Percentiles rank a stretch among this genome's conserved stretches.
phyloP scores from a whole-genome alignment of 2,329 filamentous ascomycete species.

The Lasiodiplodia sp. region DNA sequence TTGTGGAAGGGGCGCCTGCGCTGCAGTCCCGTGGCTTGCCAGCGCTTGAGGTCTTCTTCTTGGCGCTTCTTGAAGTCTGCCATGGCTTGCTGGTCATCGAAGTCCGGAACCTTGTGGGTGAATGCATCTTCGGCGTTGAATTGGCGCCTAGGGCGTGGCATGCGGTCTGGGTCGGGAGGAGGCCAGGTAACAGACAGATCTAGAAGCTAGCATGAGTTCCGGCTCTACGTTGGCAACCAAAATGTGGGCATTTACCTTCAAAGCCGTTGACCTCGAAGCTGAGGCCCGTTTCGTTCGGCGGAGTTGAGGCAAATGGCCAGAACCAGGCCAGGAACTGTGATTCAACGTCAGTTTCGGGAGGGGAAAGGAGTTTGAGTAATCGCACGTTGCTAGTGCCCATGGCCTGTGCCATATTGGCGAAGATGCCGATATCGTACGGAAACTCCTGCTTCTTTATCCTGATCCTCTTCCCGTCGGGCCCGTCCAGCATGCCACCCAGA shows the following conservation, averaged over 20 bases:
- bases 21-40: slow-evolving; percentile 42
- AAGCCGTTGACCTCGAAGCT: slow-evolving; percentile 78
- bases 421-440: slow-evolving; percentile 81
- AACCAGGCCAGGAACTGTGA: slow-evolving; percentile 65
- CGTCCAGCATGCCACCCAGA: slow-evolving; percentile 64
- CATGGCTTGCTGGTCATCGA: slow-evolving; percentile 44
- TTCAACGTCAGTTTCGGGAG: background rate
- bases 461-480: slow-evolving; percentile 62
- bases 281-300: slow-evolving; percentile 59
- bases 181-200: slow-evolving; percentile 52
- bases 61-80: slow-evolving; percentile 64
- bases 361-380: background rate
- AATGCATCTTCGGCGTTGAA: slow-evolving; percentile 44
- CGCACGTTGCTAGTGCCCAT: slow-evolving; percentile 72
- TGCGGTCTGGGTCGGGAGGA: slow-evolving; percentile 59
- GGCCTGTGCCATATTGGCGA: slow-evolving; percentile 74
- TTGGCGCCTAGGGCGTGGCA: slow-evolving; percentile 41
- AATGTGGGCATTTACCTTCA: slow-evolving; percentile 61
- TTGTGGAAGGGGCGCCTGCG: slow-evolving; percentile 53
- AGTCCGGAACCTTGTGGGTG: slow-evolving; percentile 46
- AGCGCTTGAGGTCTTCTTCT: slow-evolving; percentile 57
- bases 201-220: background rate
- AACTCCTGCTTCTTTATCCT: slow-evolving; percentile 74
- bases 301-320: slow-evolving; percentile 67
- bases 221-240: background rate